A percentile compares a stretch with the other conserved stretches of the same genome.
phyloP scores from a whole-genome alignment of 2,329 filamentous ascomycete species.

The Nigrospora sphaerica region DNA sequence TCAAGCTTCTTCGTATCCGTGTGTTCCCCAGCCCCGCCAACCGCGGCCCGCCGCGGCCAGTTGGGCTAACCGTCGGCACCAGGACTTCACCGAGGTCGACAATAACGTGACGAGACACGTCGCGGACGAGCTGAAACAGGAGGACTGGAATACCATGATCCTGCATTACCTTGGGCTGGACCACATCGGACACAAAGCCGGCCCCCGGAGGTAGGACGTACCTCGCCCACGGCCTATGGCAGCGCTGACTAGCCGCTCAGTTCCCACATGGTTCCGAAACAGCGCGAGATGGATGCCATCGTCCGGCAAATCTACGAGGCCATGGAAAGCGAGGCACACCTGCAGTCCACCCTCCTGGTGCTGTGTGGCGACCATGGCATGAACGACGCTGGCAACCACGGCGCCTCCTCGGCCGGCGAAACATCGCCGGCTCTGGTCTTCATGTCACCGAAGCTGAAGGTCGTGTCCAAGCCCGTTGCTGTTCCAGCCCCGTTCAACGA shows the following conservation, averaged over 20 bases:
- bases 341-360: slow-evolving; percentile 73
- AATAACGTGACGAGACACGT: slow-evolving; percentile 94
- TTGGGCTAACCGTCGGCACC: slow-evolving; percentile 8
- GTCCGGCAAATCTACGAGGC: slow-evolving; percentile 69
- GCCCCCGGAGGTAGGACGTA: slow-evolving; percentile 62
- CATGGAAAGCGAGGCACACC: slow-evolving; percentile 63
- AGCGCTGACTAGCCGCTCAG: slow-evolving; percentile 32
- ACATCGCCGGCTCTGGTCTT: slow-evolving; percentile 91
- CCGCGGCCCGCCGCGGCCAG: slow-evolving; percentile 5
- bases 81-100: slow-evolving; percentile 98
- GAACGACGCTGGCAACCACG: slow-evolving; percentile 97
- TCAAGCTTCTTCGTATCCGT: slow-evolving; percentile 98
- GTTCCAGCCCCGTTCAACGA: slow-evolving; percentile 53
- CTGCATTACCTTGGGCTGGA: slow-evolving; percentile 94
- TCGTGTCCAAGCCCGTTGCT: slow-evolving; percentile 34
- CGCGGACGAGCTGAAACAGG: slow-evolving; percentile 61
- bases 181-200: slow-evolving; percentile 95
- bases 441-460: slow-evolving; percentile 72
- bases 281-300: slow-evolving; percentile 86
- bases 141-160: slow-evolving; percentile 90
- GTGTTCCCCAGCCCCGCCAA: slow-evolving; percentile 28
- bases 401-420: slow-evolving; percentile 87
- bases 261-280: slow-evolving; percentile 87
- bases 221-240: neutral
- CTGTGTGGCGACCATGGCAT: slow-evolving; percentile 96